A percentile compares a stretch with the other conserved stretches of the same genome.
Evolutionary conservation across 768 basidiomycete genomes (phyloP).

Genomic region (Xerocomellus chrysenteron): DNA sequence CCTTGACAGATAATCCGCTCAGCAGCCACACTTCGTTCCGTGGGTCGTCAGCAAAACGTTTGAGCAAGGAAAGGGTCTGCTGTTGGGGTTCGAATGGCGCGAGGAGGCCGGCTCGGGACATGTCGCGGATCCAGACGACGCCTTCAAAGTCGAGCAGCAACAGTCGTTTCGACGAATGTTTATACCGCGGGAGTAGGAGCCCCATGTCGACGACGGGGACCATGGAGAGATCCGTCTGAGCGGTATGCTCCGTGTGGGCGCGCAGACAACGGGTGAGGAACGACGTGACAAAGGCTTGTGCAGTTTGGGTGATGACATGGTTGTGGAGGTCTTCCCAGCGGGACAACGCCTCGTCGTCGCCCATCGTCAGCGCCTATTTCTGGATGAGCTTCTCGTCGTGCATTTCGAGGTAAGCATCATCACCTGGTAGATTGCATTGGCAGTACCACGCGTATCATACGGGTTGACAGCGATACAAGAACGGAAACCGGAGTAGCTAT

Average conservation of each 20-base stretch:
- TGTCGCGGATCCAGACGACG: slow-evolving; percentile 69
- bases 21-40: slow-evolving; percentile 81
- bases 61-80: slow-evolving; percentile 48
- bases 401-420: not conserved
- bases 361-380: slow-evolving; percentile 68
- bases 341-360: slow-evolving; percentile 63
- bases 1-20: slow-evolving; percentile 67
- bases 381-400: not conserved
- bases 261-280: slow-evolving; percentile 78
- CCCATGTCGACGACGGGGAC: slow-evolving; percentile 45
- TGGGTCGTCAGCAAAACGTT: slow-evolving; percentile 56
- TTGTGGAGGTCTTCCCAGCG: slow-evolving; percentile 87
- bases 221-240: slow-evolving; percentile 26
- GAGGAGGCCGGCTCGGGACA: slow-evolving; percentile 44
- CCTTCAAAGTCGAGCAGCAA: slow-evolving; percentile 79
- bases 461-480: slow-evolving; percentile 87
- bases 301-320: slow-evolving; percentile 84
- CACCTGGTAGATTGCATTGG: slow-evolving; percentile 66
- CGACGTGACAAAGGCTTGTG: slow-evolving; percentile 76
- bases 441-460: slow-evolving; percentile 82
- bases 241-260: slow-evolving; percentile 65
- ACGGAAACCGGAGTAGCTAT: slow-evolving; percentile 83
- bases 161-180: slow-evolving; percentile 61
- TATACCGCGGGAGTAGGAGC: slow-evolving; percentile 65
- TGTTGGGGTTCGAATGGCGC: slow-evolving; percentile 41